Conservation (phyloP, 352 stramenopile genomes). For the Globisporangium nagaii region DNA sequence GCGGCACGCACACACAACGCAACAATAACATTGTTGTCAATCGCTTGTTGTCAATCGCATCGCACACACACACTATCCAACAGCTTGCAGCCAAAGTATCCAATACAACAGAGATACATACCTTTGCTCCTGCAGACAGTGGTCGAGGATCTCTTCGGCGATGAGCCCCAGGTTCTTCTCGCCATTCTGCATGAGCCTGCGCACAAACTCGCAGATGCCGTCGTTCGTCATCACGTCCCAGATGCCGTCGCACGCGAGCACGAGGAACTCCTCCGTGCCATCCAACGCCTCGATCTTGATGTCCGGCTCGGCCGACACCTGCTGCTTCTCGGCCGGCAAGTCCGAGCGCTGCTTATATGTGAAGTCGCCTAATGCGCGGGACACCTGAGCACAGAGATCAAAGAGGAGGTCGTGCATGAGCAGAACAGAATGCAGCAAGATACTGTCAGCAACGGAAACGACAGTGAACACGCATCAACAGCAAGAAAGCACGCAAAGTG, state of each 20-base stretch:
- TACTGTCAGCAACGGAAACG: background rate
- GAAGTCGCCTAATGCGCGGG: constrained; percentile 71
- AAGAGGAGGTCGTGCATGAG: no score
- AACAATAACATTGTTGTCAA: constrained; percentile 1
- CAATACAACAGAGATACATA: constrained; percentile 14
- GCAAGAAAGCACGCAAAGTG: background rate
- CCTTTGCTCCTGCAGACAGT: constrained; percentile 68
- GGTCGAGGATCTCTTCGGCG: constrained; percentile 76
- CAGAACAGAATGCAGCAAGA: no score
- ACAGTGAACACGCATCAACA: background rate
- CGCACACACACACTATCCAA: background rate
- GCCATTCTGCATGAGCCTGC: constrained; percentile 62
- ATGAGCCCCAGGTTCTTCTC: constrained; percentile 67
- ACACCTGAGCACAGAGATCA: constrained; percentile 54
- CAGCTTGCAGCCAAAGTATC: background rate
- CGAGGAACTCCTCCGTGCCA: constrained; percentile 85
- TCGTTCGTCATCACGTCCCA: constrained; percentile 94
- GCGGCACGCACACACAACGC: background rate
- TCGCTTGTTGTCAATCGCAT: background rate
- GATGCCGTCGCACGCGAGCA: constrained; percentile 91
- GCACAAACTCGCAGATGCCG: constrained; percentile 82
- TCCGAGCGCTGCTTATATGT: constrained; percentile 71
- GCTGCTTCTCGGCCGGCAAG: constrained; percentile 58
- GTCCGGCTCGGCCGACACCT: constrained; percentile 84
- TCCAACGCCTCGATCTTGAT: constrained; percentile 76